Evolutionary conservation across 169 alveolate genomes (phyloP).

Genomic region (Plasmodium knowlesi): DNA sequence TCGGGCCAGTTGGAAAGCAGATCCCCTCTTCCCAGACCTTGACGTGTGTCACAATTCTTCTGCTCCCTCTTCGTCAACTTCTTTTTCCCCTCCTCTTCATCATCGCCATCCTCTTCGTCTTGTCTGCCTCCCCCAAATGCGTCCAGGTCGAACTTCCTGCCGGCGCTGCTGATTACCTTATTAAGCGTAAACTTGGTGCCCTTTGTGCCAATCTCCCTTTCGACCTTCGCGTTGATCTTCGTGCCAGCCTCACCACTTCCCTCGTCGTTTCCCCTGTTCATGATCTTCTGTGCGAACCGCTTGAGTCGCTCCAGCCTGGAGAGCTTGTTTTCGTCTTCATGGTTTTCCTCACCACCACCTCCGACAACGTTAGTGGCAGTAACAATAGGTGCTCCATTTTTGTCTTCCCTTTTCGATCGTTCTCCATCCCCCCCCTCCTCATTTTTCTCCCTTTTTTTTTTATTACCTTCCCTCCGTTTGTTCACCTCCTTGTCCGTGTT

Average conservation of each 20-base stretch:
- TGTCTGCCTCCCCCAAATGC: background rate
- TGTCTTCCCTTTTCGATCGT: slow-evolving; percentile 68
- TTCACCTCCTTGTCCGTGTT: background rate
- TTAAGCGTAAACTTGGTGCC: too few relatives aligned
- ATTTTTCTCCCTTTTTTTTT: background rate
- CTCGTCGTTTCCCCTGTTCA: background rate
- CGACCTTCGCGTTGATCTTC: slow-evolving; percentile 4
- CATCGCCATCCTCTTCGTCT: background rate
- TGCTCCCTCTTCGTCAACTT: background rate
- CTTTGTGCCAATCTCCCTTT: background rate
- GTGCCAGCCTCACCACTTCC: background rate
- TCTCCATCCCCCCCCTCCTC: background rate
- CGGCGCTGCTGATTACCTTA: too few relatives aligned
- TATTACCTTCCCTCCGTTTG: background rate
- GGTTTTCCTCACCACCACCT: slow-evolving; percentile 8
- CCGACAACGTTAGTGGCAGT: slow-evolving; percentile 16
- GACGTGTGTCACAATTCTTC: background rate
- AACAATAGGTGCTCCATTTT: slow-evolving; percentile 14
- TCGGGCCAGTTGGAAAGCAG: background rate
- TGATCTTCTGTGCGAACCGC: slow-evolving; percentile 32
- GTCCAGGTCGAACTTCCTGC: background rate
- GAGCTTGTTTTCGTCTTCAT: background rate
- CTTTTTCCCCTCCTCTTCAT: background rate
- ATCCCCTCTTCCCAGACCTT: too few relatives aligned
- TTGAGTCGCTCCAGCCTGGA: slow-evolving; percentile 54